These are phyloP conservation scores for Carpinus fangiana DNA, from an alignment of 306 rosid genomes.

Conservation along the genomic window DNA sequence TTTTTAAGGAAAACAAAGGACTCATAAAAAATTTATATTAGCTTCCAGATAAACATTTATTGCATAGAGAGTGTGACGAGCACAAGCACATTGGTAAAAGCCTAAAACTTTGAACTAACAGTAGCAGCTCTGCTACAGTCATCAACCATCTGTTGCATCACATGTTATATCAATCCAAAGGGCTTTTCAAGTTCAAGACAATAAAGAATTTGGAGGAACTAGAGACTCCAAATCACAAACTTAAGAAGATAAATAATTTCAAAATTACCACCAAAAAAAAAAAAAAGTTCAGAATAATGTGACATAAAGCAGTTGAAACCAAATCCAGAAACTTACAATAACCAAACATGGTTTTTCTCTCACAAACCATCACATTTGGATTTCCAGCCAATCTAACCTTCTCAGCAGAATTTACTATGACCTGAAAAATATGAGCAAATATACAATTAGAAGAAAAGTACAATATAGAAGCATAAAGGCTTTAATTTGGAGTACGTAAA, in stretches of 20 bases:
- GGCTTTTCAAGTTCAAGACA: constrained; percentile 11
- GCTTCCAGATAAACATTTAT: background rate
- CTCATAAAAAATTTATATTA: background rate
- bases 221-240: constrained; percentile 7
- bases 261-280: background rate
- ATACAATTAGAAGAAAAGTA: constrained; percentile 21
- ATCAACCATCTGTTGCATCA: background rate
- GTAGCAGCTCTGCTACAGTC: constrained; percentile 1
- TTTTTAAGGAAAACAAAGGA: background rate
- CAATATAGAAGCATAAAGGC: constrained; percentile 8
- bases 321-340: constrained; percentile 70
- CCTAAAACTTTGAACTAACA: background rate
- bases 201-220: background rate
- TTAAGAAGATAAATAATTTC: background rate
- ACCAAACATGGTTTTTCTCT: constrained; percentile 98
- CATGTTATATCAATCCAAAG: constrained; percentile 13
- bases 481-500: constrained; percentile 7
- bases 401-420: constrained; percentile 88
- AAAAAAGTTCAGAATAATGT: constrained; percentile 16
- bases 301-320: constrained; percentile 3
- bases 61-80: constrained; percentile 10
- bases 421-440: constrained; percentile 47
- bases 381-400: constrained; percentile 93
- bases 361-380: constrained; percentile 96
- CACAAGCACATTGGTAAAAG: constrained; percentile 19